phyloP scores from a whole-genome alignment of 768 basidiomycete genomes.

The Rhizopogon vinicolor region DNA sequence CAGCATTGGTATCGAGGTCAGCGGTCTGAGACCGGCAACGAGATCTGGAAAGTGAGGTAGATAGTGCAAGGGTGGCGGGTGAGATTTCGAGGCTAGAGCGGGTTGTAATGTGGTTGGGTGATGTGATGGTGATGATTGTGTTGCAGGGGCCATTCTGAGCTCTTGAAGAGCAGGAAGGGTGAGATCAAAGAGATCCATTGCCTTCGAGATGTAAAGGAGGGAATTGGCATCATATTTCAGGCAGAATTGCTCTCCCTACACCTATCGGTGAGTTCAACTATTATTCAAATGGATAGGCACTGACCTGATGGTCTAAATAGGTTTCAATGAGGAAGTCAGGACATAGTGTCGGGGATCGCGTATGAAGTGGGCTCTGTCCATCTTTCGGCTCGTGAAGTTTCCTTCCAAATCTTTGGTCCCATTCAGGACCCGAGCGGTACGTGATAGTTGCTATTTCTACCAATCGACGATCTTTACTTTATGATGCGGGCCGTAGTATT shows the following conservation, averaged over 20 bases:
- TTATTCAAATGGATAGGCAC: constrained; percentile 4
- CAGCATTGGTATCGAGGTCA: constrained; percentile 73
- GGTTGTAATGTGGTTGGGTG: constrained; percentile 6
- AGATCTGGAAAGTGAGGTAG: constrained; percentile 75
- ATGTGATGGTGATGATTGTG: constrained; percentile 14
- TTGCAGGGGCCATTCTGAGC: constrained; percentile 48
- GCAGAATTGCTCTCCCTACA: constrained; percentile 91
- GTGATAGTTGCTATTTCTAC: constrained; percentile 98
- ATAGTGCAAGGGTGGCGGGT: constrained; percentile 67
- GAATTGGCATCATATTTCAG: constrained; percentile 99
- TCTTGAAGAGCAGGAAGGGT: constrained; percentile 69
- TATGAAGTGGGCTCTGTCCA: constrained; percentile 8
- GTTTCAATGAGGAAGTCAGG: constrained; percentile 99
- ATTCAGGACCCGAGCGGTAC: constrained; percentile 97
- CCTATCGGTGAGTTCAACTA: constrained; percentile 2
- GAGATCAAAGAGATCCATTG: constrained; percentile 99
- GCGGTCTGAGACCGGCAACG: constrained; percentile 70
- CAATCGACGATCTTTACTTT: neutral
- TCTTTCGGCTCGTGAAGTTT: constrained; percentile 48
- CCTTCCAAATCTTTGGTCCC: constrained; percentile 97
- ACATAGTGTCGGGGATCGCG: constrained; percentile 69
- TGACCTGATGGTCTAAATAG: constrained; percentile 87
- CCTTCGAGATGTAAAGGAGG: constrained; percentile 97
- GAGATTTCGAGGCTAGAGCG: constrained; percentile 59
- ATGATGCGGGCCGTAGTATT: constrained; percentile 9